These are phyloP conservation scores for Huntiella moniliformis DNA, from an alignment of 2,329 filamentous ascomycete species.

Conservation along the genomic window DNA sequence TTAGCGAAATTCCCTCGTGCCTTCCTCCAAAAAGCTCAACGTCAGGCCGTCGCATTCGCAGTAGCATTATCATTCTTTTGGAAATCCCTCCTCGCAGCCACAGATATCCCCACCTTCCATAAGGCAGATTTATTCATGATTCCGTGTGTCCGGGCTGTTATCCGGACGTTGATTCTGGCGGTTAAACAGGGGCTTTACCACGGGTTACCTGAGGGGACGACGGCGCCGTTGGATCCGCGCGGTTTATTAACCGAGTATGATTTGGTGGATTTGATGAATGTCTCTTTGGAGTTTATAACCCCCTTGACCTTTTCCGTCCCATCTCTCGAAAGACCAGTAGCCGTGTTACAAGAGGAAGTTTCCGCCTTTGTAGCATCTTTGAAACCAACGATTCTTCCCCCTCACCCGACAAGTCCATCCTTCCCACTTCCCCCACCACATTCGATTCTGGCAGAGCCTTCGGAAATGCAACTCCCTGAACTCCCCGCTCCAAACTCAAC, in stretches of 20 bases:
- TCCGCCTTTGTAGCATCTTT: no score
- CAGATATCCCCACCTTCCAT: constrained; percentile 21
- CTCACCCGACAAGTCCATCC: no score
- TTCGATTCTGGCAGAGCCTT: no score
- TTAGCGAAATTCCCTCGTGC: constrained; percentile 19
- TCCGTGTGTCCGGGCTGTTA: constrained; percentile 13
- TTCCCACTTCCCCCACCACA: no score
- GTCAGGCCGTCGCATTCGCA: constrained; percentile 23
- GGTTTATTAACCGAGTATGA: background rate
- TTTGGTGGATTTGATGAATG: background rate
- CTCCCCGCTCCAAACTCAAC: background rate
- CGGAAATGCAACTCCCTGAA: no score
- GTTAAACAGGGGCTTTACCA: constrained; percentile 20
- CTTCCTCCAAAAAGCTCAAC: constrained; percentile 21
- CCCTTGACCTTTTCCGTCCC: constrained; percentile 16
- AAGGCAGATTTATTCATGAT: constrained; percentile 14
- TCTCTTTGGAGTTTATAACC: constrained; percentile 18
- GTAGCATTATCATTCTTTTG: constrained; percentile 21
- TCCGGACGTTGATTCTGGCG: constrained; percentile 19
- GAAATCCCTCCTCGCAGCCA: constrained; percentile 17
- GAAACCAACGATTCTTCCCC: no score
- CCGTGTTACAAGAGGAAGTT: background rate
- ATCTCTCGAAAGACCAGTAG: background rate
- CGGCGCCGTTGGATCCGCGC: constrained; percentile 17
- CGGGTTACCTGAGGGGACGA: constrained; percentile 19